Percentiles rank a stretch among this genome's conserved stretches.
These are phyloP conservation scores for Zymoseptoria ardabiliae DNA, from an alignment of 2,329 filamentous ascomycete genomes.

Conservation along the genomic window DNA sequence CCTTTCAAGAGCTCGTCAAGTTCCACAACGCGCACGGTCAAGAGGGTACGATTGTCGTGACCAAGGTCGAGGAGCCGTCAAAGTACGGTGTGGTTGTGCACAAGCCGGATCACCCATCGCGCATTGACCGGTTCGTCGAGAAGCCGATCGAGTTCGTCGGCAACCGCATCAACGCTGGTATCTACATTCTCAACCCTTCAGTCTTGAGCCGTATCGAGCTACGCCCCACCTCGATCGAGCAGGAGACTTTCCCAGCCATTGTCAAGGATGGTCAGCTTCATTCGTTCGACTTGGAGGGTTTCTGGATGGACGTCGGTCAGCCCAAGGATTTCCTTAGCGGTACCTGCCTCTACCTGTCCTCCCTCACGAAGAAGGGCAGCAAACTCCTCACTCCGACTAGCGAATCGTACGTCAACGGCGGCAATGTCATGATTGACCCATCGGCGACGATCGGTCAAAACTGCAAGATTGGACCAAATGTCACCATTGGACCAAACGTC, in stretches of 20 bases:
- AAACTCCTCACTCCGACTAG: slow-evolving; percentile 66
- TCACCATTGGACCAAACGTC: slow-evolving; percentile 89
- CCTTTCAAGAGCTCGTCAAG: slow-evolving; percentile 78
- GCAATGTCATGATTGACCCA: slow-evolving; percentile 92
- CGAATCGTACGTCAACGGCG: slow-evolving; percentile 78
- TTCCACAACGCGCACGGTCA: slow-evolving; percentile 93
- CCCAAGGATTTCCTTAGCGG: slow-evolving; percentile 97
- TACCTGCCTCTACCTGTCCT: slow-evolving; percentile 92
- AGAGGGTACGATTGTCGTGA: slow-evolving; percentile 96
- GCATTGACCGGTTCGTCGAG: slow-evolving; percentile 98
- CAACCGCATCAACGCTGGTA: slow-evolving; percentile 96
- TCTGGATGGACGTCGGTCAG: slow-evolving; percentile 99
- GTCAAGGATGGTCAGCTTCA: slow-evolving; percentile 83
- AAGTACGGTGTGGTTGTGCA: slow-evolving; percentile 99
- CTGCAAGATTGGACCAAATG: slow-evolving; percentile 95
- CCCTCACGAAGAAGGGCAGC: slow-evolving; percentile 80
- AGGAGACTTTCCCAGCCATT: slow-evolving; percentile 96
- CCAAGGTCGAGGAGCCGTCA: slow-evolving; percentile 96
- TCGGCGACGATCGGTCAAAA: slow-evolving; percentile 95
- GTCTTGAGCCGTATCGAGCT: slow-evolving; percentile 89
- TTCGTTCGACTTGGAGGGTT: slow-evolving; percentile 92
- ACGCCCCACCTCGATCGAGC: slow-evolving; percentile 93
- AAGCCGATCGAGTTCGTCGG: slow-evolving; percentile 98
- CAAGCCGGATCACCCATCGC: slow-evolving; percentile 81
- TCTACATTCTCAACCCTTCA: slow-evolving; percentile 94